These are phyloP conservation scores for Batrachochytrium dendrobatidis DNA, from an alignment of 371 early-diverging fungal genomes.

Conservation along the genomic window DNA sequence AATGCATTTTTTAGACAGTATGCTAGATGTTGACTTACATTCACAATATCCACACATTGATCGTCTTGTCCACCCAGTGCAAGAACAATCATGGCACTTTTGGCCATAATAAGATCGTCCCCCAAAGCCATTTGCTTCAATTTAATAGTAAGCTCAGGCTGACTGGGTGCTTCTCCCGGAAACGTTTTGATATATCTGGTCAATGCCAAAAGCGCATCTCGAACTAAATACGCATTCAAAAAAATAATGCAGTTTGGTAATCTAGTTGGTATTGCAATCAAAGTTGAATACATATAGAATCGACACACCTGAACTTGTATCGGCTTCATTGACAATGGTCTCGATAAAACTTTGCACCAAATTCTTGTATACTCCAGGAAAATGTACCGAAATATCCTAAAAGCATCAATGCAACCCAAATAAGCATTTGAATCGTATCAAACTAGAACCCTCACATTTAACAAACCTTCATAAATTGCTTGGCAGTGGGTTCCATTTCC, in stretches of 20 bases:
- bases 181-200: conserved; percentile 52
- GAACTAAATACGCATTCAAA: conserved; percentile 20
- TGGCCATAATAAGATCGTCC: conserved; percentile 48
- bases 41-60: conserved; percentile 18
- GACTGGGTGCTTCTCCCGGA: conserved; percentile 39
- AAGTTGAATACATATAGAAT: background rate
- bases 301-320: conserved; percentile 24
- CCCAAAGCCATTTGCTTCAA: conserved; percentile 38
- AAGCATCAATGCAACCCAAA: background rate
- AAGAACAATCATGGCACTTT: conserved; percentile 53
- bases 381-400: conserved; percentile 33
- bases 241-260: background rate
- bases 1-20: background rate
- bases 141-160: conserved; percentile 5
- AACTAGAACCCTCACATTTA: too few species aligned
- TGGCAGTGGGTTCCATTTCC: conserved; percentile 32
- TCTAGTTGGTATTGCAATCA: background rate
- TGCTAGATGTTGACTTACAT: conserved; percentile 15
- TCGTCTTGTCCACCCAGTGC: conserved; percentile 33
- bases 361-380: conserved; percentile 38
- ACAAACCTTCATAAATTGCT: conserved; percentile 38
- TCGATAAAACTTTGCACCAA: conserved; percentile 28
- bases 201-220: conserved; percentile 55
- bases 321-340: conserved; percentile 24
- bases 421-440: too few species aligned